These are phyloP conservation scores for Silene noctiflora DNA, from an alignment of 179 eudicot genomes.

Conservation along the genomic window DNA sequence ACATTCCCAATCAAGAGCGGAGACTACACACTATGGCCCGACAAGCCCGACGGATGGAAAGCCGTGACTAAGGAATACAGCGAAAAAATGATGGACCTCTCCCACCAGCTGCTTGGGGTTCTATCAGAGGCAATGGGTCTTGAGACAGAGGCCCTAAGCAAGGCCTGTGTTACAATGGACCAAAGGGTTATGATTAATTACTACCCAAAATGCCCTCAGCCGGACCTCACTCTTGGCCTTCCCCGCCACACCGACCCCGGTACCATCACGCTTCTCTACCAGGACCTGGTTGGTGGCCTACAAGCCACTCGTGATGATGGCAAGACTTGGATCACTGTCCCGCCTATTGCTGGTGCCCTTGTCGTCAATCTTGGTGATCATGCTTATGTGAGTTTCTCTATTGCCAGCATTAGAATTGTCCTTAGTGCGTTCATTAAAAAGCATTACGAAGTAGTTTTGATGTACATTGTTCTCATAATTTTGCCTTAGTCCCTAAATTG, in stretches of 20 bases:
- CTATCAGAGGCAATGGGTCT: slow-evolving; percentile 65
- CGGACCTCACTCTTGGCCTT: slow-evolving; percentile 67
- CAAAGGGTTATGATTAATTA: slow-evolving; percentile 56
- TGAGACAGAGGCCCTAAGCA: slow-evolving; percentile 46
- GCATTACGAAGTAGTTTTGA: too few relatives aligned
- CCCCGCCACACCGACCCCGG: slow-evolving; percentile 78
- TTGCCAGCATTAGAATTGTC: too few relatives aligned
- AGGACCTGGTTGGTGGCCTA: slow-evolving; percentile 78
- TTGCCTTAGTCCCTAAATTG: too few relatives aligned
- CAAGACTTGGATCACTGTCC: slow-evolving; percentile 74
- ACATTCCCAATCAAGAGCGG: slow-evolving; percentile 50
- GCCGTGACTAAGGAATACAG: slow-evolving; percentile 42
- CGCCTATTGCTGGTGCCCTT: slow-evolving; percentile 73
- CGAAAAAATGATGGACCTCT: slow-evolving; percentile 47
- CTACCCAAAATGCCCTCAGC: slow-evolving; percentile 70
- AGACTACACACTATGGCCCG: slow-evolving; percentile 71
- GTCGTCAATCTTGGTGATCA: slow-evolving; percentile 83
- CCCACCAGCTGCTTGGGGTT: slow-evolving; percentile 44
- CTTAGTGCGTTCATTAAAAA: too few relatives aligned
- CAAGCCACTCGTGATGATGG: slow-evolving; percentile 81
- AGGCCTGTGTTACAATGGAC: slow-evolving; percentile 57
- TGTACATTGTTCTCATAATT: too few relatives aligned
- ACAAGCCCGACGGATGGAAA: slow-evolving; percentile 60
- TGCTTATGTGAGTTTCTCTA: slow-evolving; percentile 39
- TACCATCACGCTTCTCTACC: slow-evolving; percentile 60